Evolutionary conservation across 257 asterid genomes (phyloP), one percentile per base, ranked within the genome.

Genomic region (Solanum tacnaense): DNA sequence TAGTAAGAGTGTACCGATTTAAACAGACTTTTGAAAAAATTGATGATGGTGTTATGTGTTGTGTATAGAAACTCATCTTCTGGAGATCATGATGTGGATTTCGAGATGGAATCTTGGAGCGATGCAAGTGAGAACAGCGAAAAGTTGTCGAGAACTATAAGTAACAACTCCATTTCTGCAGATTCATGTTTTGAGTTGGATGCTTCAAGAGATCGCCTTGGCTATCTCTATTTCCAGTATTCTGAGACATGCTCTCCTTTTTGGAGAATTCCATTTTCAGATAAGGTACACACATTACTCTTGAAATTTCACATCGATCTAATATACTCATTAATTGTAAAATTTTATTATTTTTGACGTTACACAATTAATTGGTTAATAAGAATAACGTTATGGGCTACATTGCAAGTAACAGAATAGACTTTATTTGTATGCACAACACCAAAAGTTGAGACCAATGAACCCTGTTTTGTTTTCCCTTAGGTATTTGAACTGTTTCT

Each of bases 171-270:
- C 29, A 29, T 65, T 8, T 88, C 86, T 23, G 86, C 10, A 44
- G 90, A 90, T 83, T 83, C 86, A 34, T 31, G 73, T 9, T 23
- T 84, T 86, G 90, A 86, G 38, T 21, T 16, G 9, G 88, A 87
- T 35, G 25, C 20, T 52, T 83, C 89, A 13, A 73, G 31, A 25
- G 84, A 86, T 49, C 86, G 85, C 5, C 83, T 90, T 23, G 92
- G 91, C 31, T 49, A 82, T 58, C 91, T 89, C 36, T 89, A 89
- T 49, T 88, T 87, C 75, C 89, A 89, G 13, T 91, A 85, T 65
- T 65, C 39, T 36, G 92, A 91, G 16, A 46, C 68, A 13, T 72
- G 73, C 25, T 81, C 92, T 27, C 92, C 92, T 32, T 91, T 32
- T 20, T 44, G 90, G 87, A 87, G 92, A 65, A 67, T 62, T 35